Conservation (phyloP, 768 basidiomycete genomes). For the Ephemerocybe angulata region DNA sequence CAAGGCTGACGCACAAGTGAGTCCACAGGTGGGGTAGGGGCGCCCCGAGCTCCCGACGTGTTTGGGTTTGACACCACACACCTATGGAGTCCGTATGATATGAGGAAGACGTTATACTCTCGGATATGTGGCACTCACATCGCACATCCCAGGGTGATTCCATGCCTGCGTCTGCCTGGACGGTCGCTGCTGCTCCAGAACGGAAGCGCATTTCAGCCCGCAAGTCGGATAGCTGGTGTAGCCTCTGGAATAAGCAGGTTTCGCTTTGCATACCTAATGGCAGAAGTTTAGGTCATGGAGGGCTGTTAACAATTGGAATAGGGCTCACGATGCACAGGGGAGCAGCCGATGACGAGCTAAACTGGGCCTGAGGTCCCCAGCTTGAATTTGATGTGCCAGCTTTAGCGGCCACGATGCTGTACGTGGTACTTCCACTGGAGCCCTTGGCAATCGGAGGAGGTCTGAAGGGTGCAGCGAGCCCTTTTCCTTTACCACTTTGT, state of each 20-base stretch:
- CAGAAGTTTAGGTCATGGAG: background rate
- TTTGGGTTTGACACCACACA: background rate
- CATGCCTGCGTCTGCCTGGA: too few relatives aligned
- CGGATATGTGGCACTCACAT: background rate
- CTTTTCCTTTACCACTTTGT: too few relatives aligned
- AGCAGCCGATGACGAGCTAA: too few relatives aligned
- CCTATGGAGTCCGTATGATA: background rate
- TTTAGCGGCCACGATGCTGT: too few relatives aligned
- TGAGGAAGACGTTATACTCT: background rate
- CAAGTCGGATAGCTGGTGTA: constrained; percentile 23
- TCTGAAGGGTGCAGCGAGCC: too few relatives aligned
- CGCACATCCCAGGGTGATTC: background rate
- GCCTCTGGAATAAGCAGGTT: constrained; percentile 17
- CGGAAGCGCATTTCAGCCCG: constrained; percentile 21
- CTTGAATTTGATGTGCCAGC: too few relatives aligned
- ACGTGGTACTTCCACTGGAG: too few relatives aligned
- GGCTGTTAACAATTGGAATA: background rate
- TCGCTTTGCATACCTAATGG: constrained; percentile 18
- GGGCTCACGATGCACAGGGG: background rate
- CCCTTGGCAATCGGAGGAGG: too few relatives aligned
- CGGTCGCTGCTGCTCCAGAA: constrained; percentile 2
- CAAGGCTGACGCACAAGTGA: background rate
- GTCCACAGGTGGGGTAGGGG: background rate
- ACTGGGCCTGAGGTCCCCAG: too few relatives aligned
- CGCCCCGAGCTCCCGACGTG: background rate